Base-by-base conservation (phyloP, 176 grass and related monocot species). In the Puya raimondii region DNA sequence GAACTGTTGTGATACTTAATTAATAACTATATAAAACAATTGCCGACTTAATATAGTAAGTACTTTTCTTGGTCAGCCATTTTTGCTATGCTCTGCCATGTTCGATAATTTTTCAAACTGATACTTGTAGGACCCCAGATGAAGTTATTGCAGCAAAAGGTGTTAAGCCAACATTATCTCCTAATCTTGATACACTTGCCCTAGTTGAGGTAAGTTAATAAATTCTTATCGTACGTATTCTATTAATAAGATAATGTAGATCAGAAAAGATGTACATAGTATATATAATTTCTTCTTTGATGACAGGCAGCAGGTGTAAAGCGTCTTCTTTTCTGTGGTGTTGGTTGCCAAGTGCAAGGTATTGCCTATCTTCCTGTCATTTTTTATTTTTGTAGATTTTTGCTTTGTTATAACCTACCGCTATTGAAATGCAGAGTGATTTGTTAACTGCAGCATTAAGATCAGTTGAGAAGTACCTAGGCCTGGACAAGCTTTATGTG, bases 281-380 rank as follows among this genome's bases (percentile, higher is more conserved):
- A 8, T 50, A 17, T 23, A 11, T 12, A 8, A 26, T 15, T 63
- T 74, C 63, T 47, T 63, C n/a, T 15, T 74, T 80, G 64, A 82
- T 84, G 33, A 52, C 85, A 96, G 92, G 92, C 92, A 73, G 85
- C 92, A 78, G 92, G 88, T 78, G 92, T 96, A 64, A 96, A 96
- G 81, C 88, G 86, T 47, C 88, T 96, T 77, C 86, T 96, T 80
- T 91, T 96, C 68, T 96, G 92, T 59, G 92, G 92, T 21, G 92
- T 96, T 12, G 92, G 92, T 70, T 96, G 92, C 69, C 92, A 96
- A 89, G 92, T 96, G 72, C 86, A 96, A 96, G 92, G 92, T 96
- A 53, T 67, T 63, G 53, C 49, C 9, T 51, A 72, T 66, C 56
- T 15, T 14, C 22, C 26, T 25, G 15, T 17, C 48, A 64, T 74